Evolutionary conservation across 2,329 filamentous ascomycete genomes (phyloP), one percentile per base, ranked within the genome.

Genomic region (Clarireedia hainanense): DNA sequence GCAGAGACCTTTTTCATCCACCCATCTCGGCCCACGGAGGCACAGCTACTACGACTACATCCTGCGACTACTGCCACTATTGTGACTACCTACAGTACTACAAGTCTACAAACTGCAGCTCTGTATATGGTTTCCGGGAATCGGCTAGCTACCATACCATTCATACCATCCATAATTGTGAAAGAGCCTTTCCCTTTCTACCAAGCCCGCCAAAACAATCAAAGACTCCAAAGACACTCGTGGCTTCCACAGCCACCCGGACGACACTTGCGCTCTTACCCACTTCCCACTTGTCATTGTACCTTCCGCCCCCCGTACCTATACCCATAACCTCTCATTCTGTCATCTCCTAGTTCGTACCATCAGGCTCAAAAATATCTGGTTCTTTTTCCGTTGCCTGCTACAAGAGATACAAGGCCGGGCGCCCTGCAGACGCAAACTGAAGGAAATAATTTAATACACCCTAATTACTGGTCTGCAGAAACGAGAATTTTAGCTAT

Each of bases 401-500:
- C 48, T 34, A 14, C n/a, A 36, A 40, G 24, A 53, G 26, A 30
- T 30, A 14, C 15, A 49, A 24, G 26, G 26, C 46, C 46, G 20
- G 45, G 42, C 37, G 39, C 26, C 30, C 37, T 55, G 52, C 47
- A 50, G 15, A 55, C 39, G 40, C 36, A 50, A 34, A 26, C 6
- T 26, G 14, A 55, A 43, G 24, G 26, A 36, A 50, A 50, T 36
- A n/a, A 3, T 36, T 47, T 50, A 55, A 37, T 30, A 47, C 46
- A 43, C 37, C 52, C 47, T 50, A 49, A 50, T 50, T 50, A 40
- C 52, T 54, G 48, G 47, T 23, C 60, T 57, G 56, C 51, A 56
- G 46, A 57, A 55, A 55, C 36, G 37, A 36, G 30, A 36, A 34
- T 45, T 49, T 49, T 50, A 54, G 47, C 40, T 43, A 52, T 59